Evolutionary conservation across 1,284 basidiomycete genomes (phyloP).

Genomic region (Kwoniella shivajii): DNA sequence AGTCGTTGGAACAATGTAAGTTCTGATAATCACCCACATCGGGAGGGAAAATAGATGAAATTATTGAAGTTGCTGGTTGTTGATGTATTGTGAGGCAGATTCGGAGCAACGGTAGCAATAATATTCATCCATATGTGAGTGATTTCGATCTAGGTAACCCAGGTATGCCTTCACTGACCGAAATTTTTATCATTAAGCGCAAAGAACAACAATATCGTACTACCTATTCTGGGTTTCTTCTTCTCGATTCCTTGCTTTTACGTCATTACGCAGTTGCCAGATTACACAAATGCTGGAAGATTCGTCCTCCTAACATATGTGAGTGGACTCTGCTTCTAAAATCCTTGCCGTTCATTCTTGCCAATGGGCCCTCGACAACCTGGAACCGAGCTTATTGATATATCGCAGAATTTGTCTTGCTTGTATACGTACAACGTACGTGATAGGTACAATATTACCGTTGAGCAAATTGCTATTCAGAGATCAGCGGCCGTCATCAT

Average conservation of each 20-base stretch:
- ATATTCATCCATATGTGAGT: slow-evolving; percentile 63
- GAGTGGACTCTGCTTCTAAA: slow-evolving; percentile 7
- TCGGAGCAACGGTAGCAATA: slow-evolving; percentile 77
- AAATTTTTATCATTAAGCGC: slow-evolving; percentile 6
- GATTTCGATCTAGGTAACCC: not conserved
- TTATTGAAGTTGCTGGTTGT: not conserved
- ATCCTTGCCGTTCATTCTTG: not conserved
- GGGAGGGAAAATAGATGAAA: not conserved
- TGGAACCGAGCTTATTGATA: not conserved
- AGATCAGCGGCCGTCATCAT: slow-evolving; percentile 79
- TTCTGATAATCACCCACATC: slow-evolving; percentile 6
- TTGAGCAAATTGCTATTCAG: slow-evolving; percentile 71
- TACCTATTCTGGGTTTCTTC: slow-evolving; percentile 82
- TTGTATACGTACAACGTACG: slow-evolving; percentile 84
- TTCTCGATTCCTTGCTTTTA: slow-evolving; percentile 95
- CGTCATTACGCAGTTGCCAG: slow-evolving; percentile 73
- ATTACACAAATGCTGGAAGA: slow-evolving; percentile 75
- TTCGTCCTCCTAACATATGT: slow-evolving; percentile 75
- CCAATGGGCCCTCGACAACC: not conserved
- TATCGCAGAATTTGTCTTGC: slow-evolving; percentile 82
- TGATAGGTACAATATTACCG: slow-evolving; percentile 60
- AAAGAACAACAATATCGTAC: slow-evolving; percentile 70
- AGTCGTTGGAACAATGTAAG: slow-evolving; percentile 78
- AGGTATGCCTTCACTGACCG: not conserved
- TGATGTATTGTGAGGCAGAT: slow-evolving; percentile 54